Conservation (phyloP, 2,329 filamentous ascomycete species). For the Diaporthe sp. region DNA sequence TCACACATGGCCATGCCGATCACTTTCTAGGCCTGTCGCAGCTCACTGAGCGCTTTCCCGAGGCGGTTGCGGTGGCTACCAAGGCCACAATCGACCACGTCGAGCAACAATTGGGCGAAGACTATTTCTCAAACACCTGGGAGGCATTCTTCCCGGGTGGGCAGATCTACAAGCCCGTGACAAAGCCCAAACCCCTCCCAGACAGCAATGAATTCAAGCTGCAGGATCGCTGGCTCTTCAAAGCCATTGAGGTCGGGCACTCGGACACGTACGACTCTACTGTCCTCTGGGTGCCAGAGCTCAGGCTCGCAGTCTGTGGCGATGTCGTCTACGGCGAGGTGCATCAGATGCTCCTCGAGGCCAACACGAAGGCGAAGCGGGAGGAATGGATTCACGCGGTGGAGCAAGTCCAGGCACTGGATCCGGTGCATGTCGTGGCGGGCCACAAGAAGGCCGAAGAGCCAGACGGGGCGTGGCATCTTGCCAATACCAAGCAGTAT, state of each 20-base stretch:
- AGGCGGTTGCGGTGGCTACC: slow-evolving; percentile 38
- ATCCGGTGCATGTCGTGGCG: neutral
- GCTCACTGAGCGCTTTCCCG: slow-evolving; percentile 45
- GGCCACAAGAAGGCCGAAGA: slow-evolving; percentile 2
- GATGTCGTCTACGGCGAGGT: slow-evolving; percentile 11
- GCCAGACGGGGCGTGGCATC: neutral
- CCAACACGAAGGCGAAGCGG: neutral
- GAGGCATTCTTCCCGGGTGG: slow-evolving; percentile 38
- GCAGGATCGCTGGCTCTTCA: slow-evolving; percentile 4
- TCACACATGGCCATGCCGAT: slow-evolving; percentile 55
- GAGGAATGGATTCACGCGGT: neutral
- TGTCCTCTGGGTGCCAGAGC: neutral
- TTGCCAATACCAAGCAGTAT: neutral
- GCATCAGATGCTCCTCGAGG: slow-evolving; percentile 1
- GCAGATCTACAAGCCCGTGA: slow-evolving; percentile 37
- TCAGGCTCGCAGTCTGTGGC: neutral
- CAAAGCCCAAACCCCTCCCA: slow-evolving; percentile 36
- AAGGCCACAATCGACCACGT: slow-evolving; percentile 38
- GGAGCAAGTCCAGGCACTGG: slow-evolving; percentile 3
- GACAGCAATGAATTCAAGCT: neutral
- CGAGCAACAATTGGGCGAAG: slow-evolving; percentile 37
- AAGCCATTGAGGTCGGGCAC: slow-evolving; percentile 8
- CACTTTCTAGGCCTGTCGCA: slow-evolving; percentile 50
- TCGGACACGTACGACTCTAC: slow-evolving; percentile 12
- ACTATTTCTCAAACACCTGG: slow-evolving; percentile 38